A percentile compares a stretch with the other conserved stretches of the same genome.
Evolutionary conservation across 1,284 basidiomycete species (phyloP).

Genomic region (Microbotryomycetes sp.): DNA sequence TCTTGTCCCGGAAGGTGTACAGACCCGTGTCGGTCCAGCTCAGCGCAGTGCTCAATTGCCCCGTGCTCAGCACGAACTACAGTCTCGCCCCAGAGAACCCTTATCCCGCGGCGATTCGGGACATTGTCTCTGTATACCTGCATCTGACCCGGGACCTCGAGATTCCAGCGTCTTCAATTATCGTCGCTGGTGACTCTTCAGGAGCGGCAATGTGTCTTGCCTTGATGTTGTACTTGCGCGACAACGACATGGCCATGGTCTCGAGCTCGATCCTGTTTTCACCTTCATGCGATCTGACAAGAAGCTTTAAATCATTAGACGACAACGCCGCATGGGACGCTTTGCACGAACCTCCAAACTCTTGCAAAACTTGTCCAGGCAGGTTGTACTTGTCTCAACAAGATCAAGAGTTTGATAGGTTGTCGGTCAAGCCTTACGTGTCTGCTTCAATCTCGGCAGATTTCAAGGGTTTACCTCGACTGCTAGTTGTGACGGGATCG

Average conservation of each 20-base stretch:
- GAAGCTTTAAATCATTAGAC: not conserved
- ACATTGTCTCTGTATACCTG: not conserved
- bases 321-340: not conserved
- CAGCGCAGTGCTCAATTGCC: not conserved
- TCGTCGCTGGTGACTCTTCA: not conserved
- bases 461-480: constrained; percentile 37
- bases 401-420: not conserved
- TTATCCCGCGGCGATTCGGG: not conserved
- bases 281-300: not conserved
- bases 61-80: not conserved
- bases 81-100: not conserved
- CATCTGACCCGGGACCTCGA: not conserved
- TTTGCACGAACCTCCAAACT: not conserved
- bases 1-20: not conserved
- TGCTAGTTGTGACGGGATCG: constrained; percentile 42
- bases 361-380: not conserved
- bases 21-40: not conserved
- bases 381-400: not conserved
- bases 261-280: not conserved
- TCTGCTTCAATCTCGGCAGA: constrained; percentile 13
- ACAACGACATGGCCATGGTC: not conserved
- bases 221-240: not conserved
- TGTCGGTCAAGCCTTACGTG: not conserved
- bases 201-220: not conserved
- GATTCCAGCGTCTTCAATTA: not conserved